Evolutionary conservation across 257 asterid species (phyloP), one percentile per base, ranked within the genome.

Genomic region (Nemophila menziesii): DNA sequence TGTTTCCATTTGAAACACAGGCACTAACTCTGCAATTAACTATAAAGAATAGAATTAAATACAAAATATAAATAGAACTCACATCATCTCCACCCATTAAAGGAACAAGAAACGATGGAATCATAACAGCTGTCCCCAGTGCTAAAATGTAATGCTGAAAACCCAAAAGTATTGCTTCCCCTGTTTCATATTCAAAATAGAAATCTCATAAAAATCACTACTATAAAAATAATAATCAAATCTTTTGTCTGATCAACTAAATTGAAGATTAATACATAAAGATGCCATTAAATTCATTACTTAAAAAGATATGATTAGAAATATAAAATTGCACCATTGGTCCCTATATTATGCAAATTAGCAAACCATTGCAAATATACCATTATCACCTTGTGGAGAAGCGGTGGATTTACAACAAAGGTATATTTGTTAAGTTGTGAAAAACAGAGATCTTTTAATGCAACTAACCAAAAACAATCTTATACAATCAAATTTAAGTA

Each of bases 61-160:
- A n/a, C 16, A 16, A 37, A 14, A 0, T 18, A 40, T 41, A 41
- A 41, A 13, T 13, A 41, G 22, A 38, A 13, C 93, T 84, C 69
- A 89, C 96, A 63, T 78, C 82, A 23, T 11, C 27, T 63, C 98
- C 98, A 13, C 98, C 98, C 98, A 89, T 89, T 63, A 84, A 62
- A 38, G 98, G 98, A 48, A 89, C 96, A 46, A 89, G 87, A 68
- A 76, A 84, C 3, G 94, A 57, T 44, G 96, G 96, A 57, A 89
- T 89, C 98, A 89, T 84, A 22, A 89, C 98, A 1, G 96, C 93
- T 26, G 93, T 89, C 15, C 96, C 98, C 20, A 89, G 54, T 12
- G 98, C 86, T 69, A 89, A 55, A 33, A 89, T 74, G 37, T 89
- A 89, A 61, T 89, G 96, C 46, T 89, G 98, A 72, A 89, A 89